phyloP scores from a whole-genome alignment of 1,284 basidiomycete species.

The Ustilago trichophora region DNA sequence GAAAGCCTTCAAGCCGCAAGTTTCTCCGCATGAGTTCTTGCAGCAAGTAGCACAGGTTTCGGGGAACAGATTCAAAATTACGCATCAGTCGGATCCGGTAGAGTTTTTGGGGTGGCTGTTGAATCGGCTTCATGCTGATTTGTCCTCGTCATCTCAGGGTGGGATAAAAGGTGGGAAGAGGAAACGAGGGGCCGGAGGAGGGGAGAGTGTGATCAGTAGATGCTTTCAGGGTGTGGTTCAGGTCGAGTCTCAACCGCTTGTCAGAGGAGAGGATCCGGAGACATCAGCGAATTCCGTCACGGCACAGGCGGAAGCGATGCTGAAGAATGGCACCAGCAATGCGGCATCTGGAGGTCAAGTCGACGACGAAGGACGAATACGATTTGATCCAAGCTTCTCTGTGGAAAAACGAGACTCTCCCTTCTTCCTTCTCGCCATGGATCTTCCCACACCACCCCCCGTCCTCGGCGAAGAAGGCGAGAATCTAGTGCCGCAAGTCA shows the following conservation, averaged over 20 bases:
- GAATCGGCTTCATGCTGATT: slow-evolving; percentile 88
- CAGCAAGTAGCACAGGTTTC: slow-evolving; percentile 93
- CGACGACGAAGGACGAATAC: slow-evolving; percentile 49
- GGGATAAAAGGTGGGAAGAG: slow-evolving; percentile 72
- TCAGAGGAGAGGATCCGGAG: slow-evolving; percentile 5
- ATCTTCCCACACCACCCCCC: slow-evolving; percentile 87
- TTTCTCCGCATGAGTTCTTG: slow-evolving; percentile 95
- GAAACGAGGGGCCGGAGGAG: slow-evolving; percentile 19
- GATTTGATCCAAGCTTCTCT: slow-evolving; percentile 69
- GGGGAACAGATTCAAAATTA: slow-evolving; percentile 86
- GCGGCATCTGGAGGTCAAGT: slow-evolving; percentile 41
- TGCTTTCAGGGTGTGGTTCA: slow-evolving; percentile 94
- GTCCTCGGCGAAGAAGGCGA: slow-evolving; percentile 91
- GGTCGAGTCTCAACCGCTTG: slow-evolving; percentile 79
- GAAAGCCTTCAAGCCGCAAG: slow-evolving; percentile 84
- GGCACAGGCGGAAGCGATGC: slow-evolving; percentile 7
- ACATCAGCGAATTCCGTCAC: not conserved
- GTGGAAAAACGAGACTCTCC: slow-evolving; percentile 86
- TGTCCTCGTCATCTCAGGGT: slow-evolving; percentile 63
- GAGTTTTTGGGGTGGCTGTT: slow-evolving; percentile 97
- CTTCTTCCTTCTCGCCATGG: slow-evolving; percentile 93
- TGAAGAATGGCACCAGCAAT: not conserved
- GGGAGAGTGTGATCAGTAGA: slow-evolving; percentile 77
- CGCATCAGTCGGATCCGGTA: slow-evolving; percentile 92
- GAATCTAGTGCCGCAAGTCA: slow-evolving; percentile 98